phyloP scores from a whole-genome alignment of 768 basidiomycete species.

The Lactarius deliciosus region DNA sequence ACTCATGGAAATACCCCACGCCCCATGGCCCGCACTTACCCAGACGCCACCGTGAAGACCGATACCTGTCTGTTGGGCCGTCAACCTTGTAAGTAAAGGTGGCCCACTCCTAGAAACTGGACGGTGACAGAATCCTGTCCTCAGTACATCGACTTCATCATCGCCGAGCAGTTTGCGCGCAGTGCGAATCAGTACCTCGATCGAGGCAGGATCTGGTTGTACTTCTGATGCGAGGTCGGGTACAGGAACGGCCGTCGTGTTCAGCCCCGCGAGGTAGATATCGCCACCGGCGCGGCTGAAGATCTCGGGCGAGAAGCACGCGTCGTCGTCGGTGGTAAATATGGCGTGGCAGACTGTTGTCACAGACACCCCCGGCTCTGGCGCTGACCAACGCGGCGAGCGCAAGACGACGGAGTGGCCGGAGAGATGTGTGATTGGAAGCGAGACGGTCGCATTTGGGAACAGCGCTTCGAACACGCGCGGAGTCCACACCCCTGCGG shows the following conservation, averaged over 20 bases:
- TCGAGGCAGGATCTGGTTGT: constrained; percentile 14
- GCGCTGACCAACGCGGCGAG: constrained; percentile 31
- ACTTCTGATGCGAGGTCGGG: constrained; percentile 33
- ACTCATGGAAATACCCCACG: constrained; percentile 40
- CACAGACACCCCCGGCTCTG: not conserved
- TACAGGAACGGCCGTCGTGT: constrained; percentile 31
- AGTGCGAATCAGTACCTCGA: constrained; percentile 24
- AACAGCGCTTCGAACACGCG: constrained; percentile 37
- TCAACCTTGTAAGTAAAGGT: constrained; percentile 37
- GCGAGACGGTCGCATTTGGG: constrained; percentile 34
- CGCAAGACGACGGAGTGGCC: constrained; percentile 35
- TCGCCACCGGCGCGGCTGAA: constrained; percentile 36
- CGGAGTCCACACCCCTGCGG: constrained; percentile 42
- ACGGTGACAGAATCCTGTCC: constrained; percentile 39
- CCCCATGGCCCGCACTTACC: constrained; percentile 41
- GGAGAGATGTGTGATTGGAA: constrained; percentile 35
- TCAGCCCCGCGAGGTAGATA: constrained; percentile 38
- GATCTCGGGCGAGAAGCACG: constrained; percentile 36
- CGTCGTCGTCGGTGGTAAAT: constrained; percentile 34
- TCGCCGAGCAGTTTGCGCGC: constrained; percentile 28
- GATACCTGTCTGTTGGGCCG: constrained; percentile 33
- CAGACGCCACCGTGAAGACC: constrained; percentile 33
- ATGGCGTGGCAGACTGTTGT: constrained; percentile 35
- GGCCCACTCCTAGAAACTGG: constrained; percentile 36
- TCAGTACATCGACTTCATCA: constrained; percentile 32